These are phyloP conservation scores for Breynia disticha DNA, from an alignment of 441 rosid species.

Conservation along the genomic window DNA sequence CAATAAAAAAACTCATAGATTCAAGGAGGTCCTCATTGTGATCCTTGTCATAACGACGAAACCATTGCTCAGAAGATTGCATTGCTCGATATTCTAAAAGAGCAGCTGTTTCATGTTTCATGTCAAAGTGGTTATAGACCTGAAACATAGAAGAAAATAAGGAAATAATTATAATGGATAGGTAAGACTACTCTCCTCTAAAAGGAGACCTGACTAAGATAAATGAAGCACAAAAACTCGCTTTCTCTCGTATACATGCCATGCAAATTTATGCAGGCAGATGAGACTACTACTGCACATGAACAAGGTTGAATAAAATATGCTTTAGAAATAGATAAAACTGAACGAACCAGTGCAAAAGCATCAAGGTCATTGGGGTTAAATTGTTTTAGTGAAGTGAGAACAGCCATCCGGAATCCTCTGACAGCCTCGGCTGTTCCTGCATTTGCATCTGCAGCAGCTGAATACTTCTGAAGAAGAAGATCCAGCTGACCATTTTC, in stretches of 20 bases:
- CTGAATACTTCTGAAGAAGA: conserved; percentile 86
- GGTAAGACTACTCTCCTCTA: too few relatives aligned
- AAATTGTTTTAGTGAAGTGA: conserved; percentile 85
- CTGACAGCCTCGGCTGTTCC: conserved; percentile 85
- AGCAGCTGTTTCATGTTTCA: conserved; percentile 95
- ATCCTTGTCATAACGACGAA: conserved; percentile 67
- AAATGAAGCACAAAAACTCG: too few relatives aligned
- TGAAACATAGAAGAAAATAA: conserved; percentile 26
- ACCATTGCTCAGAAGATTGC: conserved; percentile 73
- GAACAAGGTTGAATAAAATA: background rate
- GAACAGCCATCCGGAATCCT: conserved; percentile 96
- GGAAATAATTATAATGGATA: background rate
- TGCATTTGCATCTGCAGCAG: conserved; percentile 77
- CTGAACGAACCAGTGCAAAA: conserved; percentile 73
- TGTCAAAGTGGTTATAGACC: conserved; percentile 95
- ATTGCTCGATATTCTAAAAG: conserved; percentile 80
- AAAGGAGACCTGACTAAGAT: too few relatives aligned
- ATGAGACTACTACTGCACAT: too few relatives aligned
- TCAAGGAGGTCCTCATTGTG: conserved; percentile 94
- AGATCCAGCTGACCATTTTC: conserved; percentile 95
- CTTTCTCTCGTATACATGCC: too few relatives aligned
- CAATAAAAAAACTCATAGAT: conserved; percentile 86
- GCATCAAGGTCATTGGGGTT: conserved; percentile 87
- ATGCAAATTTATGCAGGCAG: too few relatives aligned
- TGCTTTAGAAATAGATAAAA: conserved; percentile 6